phyloP scores from a whole-genome alignment of 2,329 filamentous ascomycete species.

The Colletotrichum graminicola region DNA sequence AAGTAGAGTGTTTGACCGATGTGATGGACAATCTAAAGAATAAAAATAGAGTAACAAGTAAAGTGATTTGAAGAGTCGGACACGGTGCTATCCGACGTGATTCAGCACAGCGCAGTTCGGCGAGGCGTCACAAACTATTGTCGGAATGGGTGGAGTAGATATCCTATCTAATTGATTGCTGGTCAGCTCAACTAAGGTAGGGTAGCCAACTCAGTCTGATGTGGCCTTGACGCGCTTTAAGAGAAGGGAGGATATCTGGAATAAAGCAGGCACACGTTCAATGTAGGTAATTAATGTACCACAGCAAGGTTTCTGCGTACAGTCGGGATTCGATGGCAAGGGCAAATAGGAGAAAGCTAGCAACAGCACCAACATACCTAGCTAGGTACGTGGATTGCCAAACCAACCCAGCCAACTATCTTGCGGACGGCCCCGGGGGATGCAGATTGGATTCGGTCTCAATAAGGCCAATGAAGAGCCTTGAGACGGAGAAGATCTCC shows the following conservation, averaged over 20 bases:
- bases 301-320: background rate
- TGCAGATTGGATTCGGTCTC: background rate
- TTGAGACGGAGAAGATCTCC: background rate
- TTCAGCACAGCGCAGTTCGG: background rate
- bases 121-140: background rate
- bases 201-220: background rate
- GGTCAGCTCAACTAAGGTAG: background rate
- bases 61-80: background rate
- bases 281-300: background rate
- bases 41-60: background rate
- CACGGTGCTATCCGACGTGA: background rate
- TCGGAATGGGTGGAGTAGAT: background rate
- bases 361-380: background rate
- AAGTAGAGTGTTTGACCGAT: background rate
- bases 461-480: conserved; percentile 6
- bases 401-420: conserved; percentile 10
- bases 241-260: background rate
- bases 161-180: conserved; percentile 9
- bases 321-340: background rate
- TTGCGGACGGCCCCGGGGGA: background rate
- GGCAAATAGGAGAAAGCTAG: conserved; percentile 1
- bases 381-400: background rate
- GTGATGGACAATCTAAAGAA: background rate
- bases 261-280: background rate
- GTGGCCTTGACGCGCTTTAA: background rate